These are phyloP conservation scores for Phytopythium cucurbitacearum DNA, from an alignment of 352 stramenopile genomes.

Conservation along the genomic window DNA sequence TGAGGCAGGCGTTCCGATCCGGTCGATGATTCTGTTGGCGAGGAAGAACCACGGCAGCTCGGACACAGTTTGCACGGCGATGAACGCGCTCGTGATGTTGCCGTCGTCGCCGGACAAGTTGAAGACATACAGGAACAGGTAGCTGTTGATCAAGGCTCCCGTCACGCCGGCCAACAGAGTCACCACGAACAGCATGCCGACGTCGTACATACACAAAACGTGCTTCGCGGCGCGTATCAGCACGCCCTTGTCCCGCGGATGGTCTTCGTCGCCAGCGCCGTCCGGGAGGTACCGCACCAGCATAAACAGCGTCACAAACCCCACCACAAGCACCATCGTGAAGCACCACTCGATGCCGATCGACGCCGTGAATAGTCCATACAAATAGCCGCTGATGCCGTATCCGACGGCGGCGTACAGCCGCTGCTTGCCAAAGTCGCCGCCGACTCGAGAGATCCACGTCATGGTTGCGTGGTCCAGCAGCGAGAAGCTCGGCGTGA, in stretches of 20 bases:
- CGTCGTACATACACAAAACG: constrained; percentile 17
- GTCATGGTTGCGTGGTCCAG: constrained; percentile 32
- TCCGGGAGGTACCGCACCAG: constrained; percentile 22
- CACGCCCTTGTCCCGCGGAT: background rate
- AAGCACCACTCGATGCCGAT: constrained; percentile 33
- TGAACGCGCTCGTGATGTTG: constrained; percentile 32
- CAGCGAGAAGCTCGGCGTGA: constrained; percentile 16
- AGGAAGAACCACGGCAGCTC: constrained; percentile 46
- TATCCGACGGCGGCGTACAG: constrained; percentile 35
- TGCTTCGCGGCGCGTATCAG: constrained; percentile 18
- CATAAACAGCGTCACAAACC: constrained; percentile 15
- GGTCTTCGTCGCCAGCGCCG: background rate
- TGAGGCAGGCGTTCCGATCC: constrained; percentile 28
- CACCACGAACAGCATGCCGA: constrained; percentile 26
- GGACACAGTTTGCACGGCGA: constrained; percentile 29
- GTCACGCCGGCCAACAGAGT: constrained; percentile 34
- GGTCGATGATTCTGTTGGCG: constrained; percentile 33
- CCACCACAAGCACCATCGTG: constrained; percentile 17
- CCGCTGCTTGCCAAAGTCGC: constrained; percentile 42
- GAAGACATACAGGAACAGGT: constrained; percentile 39
- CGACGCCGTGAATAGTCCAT: constrained; percentile 15
- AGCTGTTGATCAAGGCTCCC: constrained; percentile 33
- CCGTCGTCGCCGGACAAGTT: constrained; percentile 29
- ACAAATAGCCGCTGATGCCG: constrained; percentile 27
- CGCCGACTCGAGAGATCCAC: constrained; percentile 24